phyloP scores from a whole-genome alignment of 78 protist genomes.

The Dictyostelium capitatum region DNA sequence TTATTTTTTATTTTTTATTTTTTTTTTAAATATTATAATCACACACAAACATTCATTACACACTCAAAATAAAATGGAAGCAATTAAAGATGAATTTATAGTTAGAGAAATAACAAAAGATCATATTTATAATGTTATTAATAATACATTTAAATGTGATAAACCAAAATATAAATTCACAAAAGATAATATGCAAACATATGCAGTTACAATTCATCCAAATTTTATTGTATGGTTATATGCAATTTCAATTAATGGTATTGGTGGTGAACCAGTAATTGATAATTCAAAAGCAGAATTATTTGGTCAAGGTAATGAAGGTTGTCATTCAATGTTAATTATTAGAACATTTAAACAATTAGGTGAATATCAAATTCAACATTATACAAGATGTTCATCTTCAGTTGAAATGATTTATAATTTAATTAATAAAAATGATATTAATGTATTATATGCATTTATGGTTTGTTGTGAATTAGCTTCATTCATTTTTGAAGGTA shows the following conservation, averaged over 20 bases:
- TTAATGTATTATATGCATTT: constrained; percentile 13
- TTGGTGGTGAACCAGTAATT: not conserved
- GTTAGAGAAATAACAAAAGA: too few species aligned
- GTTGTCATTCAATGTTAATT: not conserved
- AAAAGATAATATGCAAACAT: not conserved
- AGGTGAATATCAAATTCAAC: not conserved
- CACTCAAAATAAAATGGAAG: too few species aligned
- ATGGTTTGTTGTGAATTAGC: constrained; percentile 1
- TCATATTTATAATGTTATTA: not conserved
- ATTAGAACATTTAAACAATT: not conserved
- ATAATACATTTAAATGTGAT: not conserved
- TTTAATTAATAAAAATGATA: not conserved
- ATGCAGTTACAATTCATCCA: not conserved
- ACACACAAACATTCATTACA: too few species aligned
- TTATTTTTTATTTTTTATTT: too few species aligned
- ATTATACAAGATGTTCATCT: not conserved
- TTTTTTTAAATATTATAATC: too few species aligned
- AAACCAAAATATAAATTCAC: not conserved
- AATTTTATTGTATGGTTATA: not conserved
- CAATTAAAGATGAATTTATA: too few species aligned
- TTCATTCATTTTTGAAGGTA: not conserved
- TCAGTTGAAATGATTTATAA: not conserved
- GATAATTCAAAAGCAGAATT: not conserved
- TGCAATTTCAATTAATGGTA: not conserved
- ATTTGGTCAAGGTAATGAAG: not conserved